A percentile compares a stretch with the other conserved stretches of the same genome.
phyloP scores from a whole-genome alignment of 257 asterid genomes.

The Nicotiana noctiflora region DNA sequence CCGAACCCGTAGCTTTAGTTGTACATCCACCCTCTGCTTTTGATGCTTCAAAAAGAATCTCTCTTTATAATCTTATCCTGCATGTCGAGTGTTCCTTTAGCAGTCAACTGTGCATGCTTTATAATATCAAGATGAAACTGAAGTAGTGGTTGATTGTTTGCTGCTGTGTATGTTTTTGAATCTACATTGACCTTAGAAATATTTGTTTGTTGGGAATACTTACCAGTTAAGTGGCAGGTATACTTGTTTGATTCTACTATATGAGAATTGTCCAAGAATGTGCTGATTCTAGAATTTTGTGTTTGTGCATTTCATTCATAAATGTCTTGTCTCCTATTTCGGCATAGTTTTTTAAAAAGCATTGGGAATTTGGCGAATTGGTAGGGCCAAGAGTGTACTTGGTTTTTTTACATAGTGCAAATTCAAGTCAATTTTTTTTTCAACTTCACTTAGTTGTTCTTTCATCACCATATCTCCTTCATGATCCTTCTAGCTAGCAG shows the following conservation, averaged over 20 bases:
- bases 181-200: too few species aligned
- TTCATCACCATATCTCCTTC: not conserved
- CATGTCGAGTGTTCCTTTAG: not conserved
- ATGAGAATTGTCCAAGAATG: not conserved
- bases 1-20: too few species aligned
- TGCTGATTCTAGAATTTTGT: not conserved
- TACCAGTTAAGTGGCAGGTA: too few species aligned
- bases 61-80: not conserved
- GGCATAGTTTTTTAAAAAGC: not conserved
- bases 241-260: too few species aligned
- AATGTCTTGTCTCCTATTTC: too few species aligned
- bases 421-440: not conserved
- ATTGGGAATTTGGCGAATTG: not conserved
- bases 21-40: too few species aligned
- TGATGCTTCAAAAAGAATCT: not conserved
- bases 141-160: not conserved
- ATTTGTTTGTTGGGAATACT: not conserved
- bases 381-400: not conserved
- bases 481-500: not conserved
- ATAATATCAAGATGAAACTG: not conserved
- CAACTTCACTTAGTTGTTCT: not conserved
- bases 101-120: not conserved
- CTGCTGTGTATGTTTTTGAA: not conserved
- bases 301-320: not conserved
- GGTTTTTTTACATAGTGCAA: not conserved